Base-by-base conservation (phyloP, 495 filamentous ascomycete species). In the Chaetomium tenue region DNA sequence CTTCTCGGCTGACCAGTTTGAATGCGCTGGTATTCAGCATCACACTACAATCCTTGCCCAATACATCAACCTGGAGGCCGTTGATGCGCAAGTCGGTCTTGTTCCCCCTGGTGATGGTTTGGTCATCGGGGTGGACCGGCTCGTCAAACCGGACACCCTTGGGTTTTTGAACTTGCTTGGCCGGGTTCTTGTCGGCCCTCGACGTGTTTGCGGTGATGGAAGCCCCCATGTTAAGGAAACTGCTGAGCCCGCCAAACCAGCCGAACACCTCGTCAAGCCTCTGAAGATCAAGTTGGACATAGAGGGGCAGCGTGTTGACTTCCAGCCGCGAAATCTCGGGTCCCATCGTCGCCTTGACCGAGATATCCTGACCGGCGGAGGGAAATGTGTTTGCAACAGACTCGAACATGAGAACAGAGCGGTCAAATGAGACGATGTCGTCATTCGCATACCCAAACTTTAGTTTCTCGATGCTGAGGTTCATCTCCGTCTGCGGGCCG, bases 201-300 rank as follows among this genome's bases (percentile, higher is more conserved):
- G 88, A 87, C 11, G 85, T 81, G 61, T 86, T 87, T 1, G 90
- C 92, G 25, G 87, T 86, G 33, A 95, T 89, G 0, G 93, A 97
- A 66, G 84, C 91, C 57, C 92, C 88, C 66, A 96, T 84, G 66
- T 92, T 93, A 37, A 99, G 77, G 51, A 99, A 89, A 64, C 91
- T 91, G 71, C 93, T 97, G 22, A 99, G 78, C 0, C 95, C 95
- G 18, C 94, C 95, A 71, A 97, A 90, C 82, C 90, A 92, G 37
- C 86, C 84, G 58, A 98, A 84, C 5, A 89, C 89, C 58, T 96
- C 93, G 66, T 99, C 95, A 15, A 98, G 70, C 46, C 83, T 86
- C 65, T 88, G 88, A 13, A 97, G 79, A 75, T 98, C 90, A 30
- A 98, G 71, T 62, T 84, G 84, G 7, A 98, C 63, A 60, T 88